Evolutionary conservation across 139 green algal species (phyloP), one percentile per base, ranked within the genome.

Genomic region (Tetradesmus obliquus): DNA sequence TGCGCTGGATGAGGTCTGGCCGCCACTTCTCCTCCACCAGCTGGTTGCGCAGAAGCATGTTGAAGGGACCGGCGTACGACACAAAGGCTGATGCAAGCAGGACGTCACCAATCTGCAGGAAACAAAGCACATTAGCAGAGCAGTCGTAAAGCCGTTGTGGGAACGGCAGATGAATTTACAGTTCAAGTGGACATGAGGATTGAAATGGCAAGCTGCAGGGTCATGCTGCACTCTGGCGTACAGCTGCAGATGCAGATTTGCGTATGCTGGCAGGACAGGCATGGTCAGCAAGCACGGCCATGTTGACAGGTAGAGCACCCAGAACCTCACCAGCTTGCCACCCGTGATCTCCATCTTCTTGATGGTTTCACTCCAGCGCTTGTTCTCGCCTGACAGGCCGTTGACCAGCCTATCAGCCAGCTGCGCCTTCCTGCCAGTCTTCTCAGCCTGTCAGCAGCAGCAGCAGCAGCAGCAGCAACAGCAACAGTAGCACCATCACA

Each of bases 361-460:
- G 60, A 99, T 98, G 91, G 96, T 96, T 32, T 96, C 94, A 51
- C 88, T 97, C 97, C 97, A 99, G 57, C 97, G 96, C 54, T 97
- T 93, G 82, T 97, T 98, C 95, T 99, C 97, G 57, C 97, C 95
- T 3, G 96, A 96, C 83, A 99, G 93, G 1, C 97, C 97, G 83
- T 97, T 98, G 91, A 99, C 98, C 2, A 99, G 95, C 60, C 97
- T 95, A 87, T 99, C 96, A 4, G 97, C 97, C 51, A 99, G 93
- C 90, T 94, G 91, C 2, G 96, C 97, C 94, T 99, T 99, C 86
- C 88, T 95, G 55, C 90, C 91, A 5, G 97, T 99, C 79, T 95
- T 96, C 57, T 99, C 97, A 15, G 97, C 97, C 93, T 97, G 94
- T 45, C 72, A 79, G n/a, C 76, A 81, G 20, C 76, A 69, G 60